These are phyloP conservation scores for Dactylellina leptospora DNA, from an alignment of 2,329 filamentous ascomycete species.

Conservation along the genomic window DNA sequence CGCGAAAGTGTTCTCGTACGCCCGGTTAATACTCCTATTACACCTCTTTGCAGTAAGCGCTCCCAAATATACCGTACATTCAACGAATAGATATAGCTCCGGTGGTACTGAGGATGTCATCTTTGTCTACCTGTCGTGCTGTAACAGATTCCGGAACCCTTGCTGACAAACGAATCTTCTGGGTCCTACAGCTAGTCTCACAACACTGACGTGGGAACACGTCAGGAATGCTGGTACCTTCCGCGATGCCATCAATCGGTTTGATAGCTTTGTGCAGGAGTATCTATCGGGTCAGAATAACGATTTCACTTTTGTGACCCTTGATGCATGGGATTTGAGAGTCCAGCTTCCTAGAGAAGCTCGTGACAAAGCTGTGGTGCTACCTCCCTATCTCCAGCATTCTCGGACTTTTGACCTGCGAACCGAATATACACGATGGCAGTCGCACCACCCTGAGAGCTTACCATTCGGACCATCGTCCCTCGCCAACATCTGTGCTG, in stretches of 20 bases:
- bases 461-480: conserved; percentile 95
- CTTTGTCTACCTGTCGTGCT: too few relatives aligned
- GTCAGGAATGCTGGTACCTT: conserved; percentile 97
- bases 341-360: conserved; percentile 97
- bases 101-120: too few relatives aligned
- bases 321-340: conserved; percentile 97
- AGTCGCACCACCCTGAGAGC: conserved; percentile 97
- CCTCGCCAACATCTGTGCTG: conserved; percentile 96
- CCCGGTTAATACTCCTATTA: conserved; percentile 98
- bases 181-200: conserved; percentile 78
- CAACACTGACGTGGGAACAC: conserved; percentile 98
- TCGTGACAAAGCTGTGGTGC: conserved; percentile 95
- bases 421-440: conserved; percentile 98
- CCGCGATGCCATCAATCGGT: conserved; percentile 93
- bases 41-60: conserved; percentile 94
- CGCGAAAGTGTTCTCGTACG: conserved; percentile 97
- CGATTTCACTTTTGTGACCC: conserved; percentile 97
- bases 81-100: too few relatives aligned
- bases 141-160: neutral
- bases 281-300: conserved; percentile 89
- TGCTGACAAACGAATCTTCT: conserved; percentile 31
- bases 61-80: conserved; percentile 29
- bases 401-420: conserved; percentile 96
- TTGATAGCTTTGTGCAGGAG: conserved; percentile 92
- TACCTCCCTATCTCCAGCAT: conserved; percentile 96